Evolutionary conservation across 2,329 filamentous ascomycete genomes (phyloP).

Genomic region (Colletotrichum tropicicola): DNA sequence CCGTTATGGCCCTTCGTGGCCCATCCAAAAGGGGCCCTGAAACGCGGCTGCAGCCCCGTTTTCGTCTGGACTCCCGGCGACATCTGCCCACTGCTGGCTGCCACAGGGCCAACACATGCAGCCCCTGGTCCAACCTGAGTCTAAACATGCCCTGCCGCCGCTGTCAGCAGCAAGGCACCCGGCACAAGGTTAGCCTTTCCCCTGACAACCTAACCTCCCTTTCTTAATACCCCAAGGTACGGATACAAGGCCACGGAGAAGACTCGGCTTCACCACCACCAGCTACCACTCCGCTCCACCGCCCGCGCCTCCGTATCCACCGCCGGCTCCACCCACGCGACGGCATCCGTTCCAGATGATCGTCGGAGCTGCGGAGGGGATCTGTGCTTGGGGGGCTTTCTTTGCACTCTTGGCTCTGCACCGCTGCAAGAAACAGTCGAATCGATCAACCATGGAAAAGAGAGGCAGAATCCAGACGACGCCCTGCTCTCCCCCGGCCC

Average conservation of each 20-base stretch:
- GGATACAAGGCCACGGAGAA: slow-evolving; percentile 3
- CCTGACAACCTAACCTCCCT: too few relatives aligned
- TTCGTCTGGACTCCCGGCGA: slow-evolving; percentile 25
- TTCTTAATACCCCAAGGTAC: too few relatives aligned
- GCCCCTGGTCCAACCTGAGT: slow-evolving; percentile 2
- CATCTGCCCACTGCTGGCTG: slow-evolving; percentile 6
- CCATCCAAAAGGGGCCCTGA: slow-evolving; percentile 21
- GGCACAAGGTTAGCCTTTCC: neutral
- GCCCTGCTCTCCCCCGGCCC: neutral
- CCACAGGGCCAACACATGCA: slow-evolving; percentile 2
- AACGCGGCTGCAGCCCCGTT: slow-evolving; percentile 22
- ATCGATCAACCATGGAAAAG: neutral
- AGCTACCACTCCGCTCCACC: neutral
- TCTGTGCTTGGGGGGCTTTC: neutral
- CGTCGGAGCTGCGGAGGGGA: slow-evolving; percentile 7
- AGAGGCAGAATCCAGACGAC: neutral
- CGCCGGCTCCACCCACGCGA: slow-evolving; percentile 2
- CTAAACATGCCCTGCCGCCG: neutral
- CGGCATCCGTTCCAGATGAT: slow-evolving; percentile 9
- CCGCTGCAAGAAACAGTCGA: neutral
- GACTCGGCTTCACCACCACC: neutral
- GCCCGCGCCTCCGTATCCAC: slow-evolving; percentile 1
- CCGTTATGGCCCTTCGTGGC: neutral
- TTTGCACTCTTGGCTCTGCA: neutral
- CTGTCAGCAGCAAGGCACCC: neutral